phyloP scores from a whole-genome alignment of 2,329 filamentous ascomycete species.

The Diplodia intermedia region DNA sequence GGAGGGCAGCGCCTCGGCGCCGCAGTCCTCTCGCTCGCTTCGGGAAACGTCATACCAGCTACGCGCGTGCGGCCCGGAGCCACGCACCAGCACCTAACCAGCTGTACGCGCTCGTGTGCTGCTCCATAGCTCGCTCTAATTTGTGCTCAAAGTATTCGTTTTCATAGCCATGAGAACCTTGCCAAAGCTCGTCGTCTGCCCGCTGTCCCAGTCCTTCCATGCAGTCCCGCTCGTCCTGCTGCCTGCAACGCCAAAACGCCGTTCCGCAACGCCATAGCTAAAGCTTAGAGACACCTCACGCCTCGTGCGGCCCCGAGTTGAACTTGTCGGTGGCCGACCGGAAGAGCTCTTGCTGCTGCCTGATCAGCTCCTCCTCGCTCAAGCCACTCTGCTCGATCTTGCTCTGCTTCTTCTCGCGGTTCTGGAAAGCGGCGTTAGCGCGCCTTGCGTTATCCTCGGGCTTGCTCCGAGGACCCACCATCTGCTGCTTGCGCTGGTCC shows the following conservation, averaged over 20 bases:
- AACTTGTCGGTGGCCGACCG: slow-evolving; percentile 78
- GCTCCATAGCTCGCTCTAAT: neutral
- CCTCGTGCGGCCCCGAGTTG: slow-evolving; percentile 58
- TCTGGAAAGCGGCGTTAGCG: slow-evolving; percentile 59
- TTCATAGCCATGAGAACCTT: slow-evolving; percentile 11
- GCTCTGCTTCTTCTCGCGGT: slow-evolving; percentile 94
- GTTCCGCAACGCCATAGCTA: slow-evolving; percentile 26
- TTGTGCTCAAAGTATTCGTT: neutral
- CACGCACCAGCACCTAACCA: neutral
- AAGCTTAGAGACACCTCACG: slow-evolving; percentile 12
- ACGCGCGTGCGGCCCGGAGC: slow-evolving; percentile 13
- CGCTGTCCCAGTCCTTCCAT: slow-evolving; percentile 9
- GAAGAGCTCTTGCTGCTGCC: slow-evolving; percentile 91
- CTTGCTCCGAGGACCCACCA: slow-evolving; percentile 64
- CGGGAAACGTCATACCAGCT: slow-evolving; percentile 27
- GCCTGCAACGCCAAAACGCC: slow-evolving; percentile 30
- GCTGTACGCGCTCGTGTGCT: neutral
- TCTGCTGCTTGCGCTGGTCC: slow-evolving; percentile 91
- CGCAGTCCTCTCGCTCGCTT: slow-evolving; percentile 16
- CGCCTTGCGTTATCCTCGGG: neutral
- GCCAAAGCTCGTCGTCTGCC: slow-evolving; percentile 15
- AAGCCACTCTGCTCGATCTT: slow-evolving; percentile 96
- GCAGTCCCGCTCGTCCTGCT: slow-evolving; percentile 8
- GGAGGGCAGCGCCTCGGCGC: slow-evolving; percentile 9
- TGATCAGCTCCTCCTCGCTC: slow-evolving; percentile 85